Evolutionary conservation across 108 stramenopile genomes (phyloP).

Genomic region (Poteriospumella lacustris): DNA sequence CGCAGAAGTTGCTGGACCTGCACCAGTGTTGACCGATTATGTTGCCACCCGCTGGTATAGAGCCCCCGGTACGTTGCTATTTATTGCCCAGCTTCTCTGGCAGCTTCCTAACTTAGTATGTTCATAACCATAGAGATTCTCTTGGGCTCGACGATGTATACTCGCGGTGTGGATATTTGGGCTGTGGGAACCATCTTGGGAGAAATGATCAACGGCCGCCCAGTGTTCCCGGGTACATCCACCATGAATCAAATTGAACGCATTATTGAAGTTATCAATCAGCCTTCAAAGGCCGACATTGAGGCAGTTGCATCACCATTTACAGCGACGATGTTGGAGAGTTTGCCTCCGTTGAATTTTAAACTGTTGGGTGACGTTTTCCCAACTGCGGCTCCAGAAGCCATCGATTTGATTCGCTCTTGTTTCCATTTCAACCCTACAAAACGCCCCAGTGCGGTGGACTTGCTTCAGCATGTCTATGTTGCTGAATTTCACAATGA

Average conservation of each 20-base stretch:
- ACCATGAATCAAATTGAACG: conserved; percentile 79
- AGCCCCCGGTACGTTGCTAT: conserved; percentile 41
- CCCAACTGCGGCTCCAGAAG: conserved; percentile 49
- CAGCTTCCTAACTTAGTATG: neutral
- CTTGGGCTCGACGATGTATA: conserved; percentile 57
- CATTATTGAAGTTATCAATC: conserved; percentile 56
- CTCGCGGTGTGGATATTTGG: conserved; percentile 86
- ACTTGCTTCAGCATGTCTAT: conserved; percentile 66
- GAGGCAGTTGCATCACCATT: conserved; percentile 60
- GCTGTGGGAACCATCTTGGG: conserved; percentile 90
- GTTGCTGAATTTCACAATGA: conserved; percentile 70
- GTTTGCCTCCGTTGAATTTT: conserved; percentile 51
- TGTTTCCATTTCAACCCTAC: conserved; percentile 66
- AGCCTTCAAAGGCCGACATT: conserved; percentile 46
- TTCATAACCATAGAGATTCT: conserved; percentile 50
- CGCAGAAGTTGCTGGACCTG: conserved; percentile 44
- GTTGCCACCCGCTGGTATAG: conserved; percentile 68
- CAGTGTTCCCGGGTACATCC: conserved; percentile 82
- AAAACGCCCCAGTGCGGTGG: conserved; percentile 61
- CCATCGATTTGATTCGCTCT: conserved; percentile 58
- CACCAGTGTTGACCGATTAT: conserved; percentile 59
- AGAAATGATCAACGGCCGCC: conserved; percentile 79
- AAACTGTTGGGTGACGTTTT: conserved; percentile 42
- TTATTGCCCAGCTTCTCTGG: neutral
- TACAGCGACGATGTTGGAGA: conserved; percentile 59